Conservation (phyloP, 225 moss, liverwort and hornwort species). For the Ulota crispa region DNA sequence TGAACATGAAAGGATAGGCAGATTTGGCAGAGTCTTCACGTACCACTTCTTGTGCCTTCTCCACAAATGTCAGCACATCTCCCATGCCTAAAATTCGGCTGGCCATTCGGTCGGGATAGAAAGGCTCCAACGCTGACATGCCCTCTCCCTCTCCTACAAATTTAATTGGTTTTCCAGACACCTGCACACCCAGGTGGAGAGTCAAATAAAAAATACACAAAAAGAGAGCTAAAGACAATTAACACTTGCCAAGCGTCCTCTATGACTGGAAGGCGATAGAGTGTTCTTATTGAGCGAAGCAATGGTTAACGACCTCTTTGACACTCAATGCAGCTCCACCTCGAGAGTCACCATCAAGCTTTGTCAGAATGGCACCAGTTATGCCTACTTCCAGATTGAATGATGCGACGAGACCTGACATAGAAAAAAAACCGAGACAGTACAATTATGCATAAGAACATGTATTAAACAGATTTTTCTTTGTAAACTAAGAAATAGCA, state of each 20-base stretch:
- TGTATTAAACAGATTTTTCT: neutral
- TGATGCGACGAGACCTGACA: slow-evolving; percentile 73
- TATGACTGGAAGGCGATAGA: neutral
- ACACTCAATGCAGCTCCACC: slow-evolving; percentile 99
- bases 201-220: neutral
- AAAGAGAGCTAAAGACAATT: neutral
- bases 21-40: slow-evolving; percentile 14
- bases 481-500: neutral
- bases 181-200: slow-evolving; percentile 36
- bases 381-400: slow-evolving; percentile 96
- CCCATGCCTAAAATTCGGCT: slow-evolving; percentile 97
- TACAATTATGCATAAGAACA: slow-evolving; percentile 3
- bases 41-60: slow-evolving; percentile 92
- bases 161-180: slow-evolving; percentile 92
- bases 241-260: neutral
- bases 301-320: slow-evolving; percentile 61
- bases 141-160: slow-evolving; percentile 96
- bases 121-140: slow-evolving; percentile 87
- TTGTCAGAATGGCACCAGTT: slow-evolving; percentile 93
- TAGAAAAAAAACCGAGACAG: neutral
- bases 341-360: slow-evolving; percentile 96
- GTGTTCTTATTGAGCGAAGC: neutral
- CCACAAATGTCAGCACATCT: slow-evolving; percentile 89
- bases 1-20: neutral
- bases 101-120: slow-evolving; percentile 95